A percentile compares a stretch with the other conserved stretches of the same genome.
These are phyloP conservation scores for Solanum virginianum DNA, from an alignment of 257 asterid genomes.

Conservation along the genomic window DNA sequence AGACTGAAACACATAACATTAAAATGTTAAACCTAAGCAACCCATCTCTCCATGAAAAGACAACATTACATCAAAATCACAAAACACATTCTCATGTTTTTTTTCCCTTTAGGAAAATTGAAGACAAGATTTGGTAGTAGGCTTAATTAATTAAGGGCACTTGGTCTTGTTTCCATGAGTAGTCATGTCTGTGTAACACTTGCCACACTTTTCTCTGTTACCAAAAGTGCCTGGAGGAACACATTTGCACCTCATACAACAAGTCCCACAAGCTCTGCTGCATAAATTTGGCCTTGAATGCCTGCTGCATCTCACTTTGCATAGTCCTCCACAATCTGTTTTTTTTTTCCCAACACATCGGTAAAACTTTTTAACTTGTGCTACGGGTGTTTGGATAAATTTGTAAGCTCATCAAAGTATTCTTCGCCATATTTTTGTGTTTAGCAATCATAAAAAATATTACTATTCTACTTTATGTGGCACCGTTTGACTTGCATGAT, in stretches of 20 bases:
- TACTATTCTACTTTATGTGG: no score
- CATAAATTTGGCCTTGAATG: conserved; percentile 67
- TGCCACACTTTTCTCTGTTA: conserved; percentile 52
- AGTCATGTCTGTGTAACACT: conserved; percentile 69
- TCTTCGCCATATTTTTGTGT: no score
- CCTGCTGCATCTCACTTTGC: conserved; percentile 43
- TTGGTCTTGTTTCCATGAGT: conserved; percentile 58
- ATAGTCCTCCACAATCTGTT: conserved; percentile 46
- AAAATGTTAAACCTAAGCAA: neutral
- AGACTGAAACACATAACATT: neutral
- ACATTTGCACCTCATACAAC: conserved; percentile 76
- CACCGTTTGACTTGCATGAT: no score
- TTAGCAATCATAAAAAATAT: neutral
- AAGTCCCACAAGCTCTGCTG: conserved; percentile 68
- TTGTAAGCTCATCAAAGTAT: neutral
- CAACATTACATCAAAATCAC: neutral
- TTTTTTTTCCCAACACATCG: neutral
- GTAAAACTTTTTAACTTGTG: neutral
- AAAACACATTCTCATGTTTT: neutral
- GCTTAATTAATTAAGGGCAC: conserved; percentile 35
- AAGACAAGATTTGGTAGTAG: neutral
- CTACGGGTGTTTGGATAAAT: neutral
- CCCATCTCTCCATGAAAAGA: neutral
- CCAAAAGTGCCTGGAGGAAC: conserved; percentile 87
- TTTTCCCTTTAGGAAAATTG: neutral